Evolutionary conservation across 257 asterid genomes (phyloP).

Genomic region (Linaria vulgaris): DNA sequence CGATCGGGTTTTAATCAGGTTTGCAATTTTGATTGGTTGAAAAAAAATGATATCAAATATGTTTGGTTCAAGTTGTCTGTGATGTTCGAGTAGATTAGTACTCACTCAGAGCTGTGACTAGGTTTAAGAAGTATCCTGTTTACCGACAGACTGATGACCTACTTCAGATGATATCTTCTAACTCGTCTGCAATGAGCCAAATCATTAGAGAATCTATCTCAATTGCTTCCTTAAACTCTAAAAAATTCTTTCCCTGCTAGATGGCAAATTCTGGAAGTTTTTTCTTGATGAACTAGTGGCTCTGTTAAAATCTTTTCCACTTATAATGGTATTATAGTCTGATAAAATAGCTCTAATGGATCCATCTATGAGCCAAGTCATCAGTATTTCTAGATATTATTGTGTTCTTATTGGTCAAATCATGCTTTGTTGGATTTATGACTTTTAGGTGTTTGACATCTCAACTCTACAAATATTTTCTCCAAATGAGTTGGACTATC

Average conservation of each 20-base stretch:
- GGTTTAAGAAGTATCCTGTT: too few relatives aligned
- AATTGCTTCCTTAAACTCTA: too few relatives aligned
- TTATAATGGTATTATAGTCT: too few relatives aligned
- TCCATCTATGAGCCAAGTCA: too few relatives aligned
- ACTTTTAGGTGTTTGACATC: constrained; percentile 79
- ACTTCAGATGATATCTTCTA: too few relatives aligned
- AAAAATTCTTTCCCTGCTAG: too few relatives aligned
- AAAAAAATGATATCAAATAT: constrained; percentile 6
- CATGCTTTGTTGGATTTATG: constrained; percentile 2
- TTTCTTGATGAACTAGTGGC: too few relatives aligned
- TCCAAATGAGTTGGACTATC: constrained; percentile 87
- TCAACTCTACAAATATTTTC: constrained; percentile 86
- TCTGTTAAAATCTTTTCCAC: too few relatives aligned
- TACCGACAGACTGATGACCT: background rate
- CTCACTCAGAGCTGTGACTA: background rate
- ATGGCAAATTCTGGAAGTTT: too few relatives aligned
- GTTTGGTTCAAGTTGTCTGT: background rate
- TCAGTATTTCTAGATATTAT: constrained; percentile 3
- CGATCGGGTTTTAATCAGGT: constrained; percentile 98
- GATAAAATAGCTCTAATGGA: too few relatives aligned
- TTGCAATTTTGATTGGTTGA: constrained; percentile 12
- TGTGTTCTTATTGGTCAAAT: background rate
- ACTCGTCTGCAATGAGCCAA: too few relatives aligned
- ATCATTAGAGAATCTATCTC: too few relatives aligned
- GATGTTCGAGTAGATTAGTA: background rate